A percentile compares a stretch with the other conserved stretches of the same genome.
Evolutionary conservation across 2,329 filamentous ascomycete species (phyloP).

Genomic region (Cyclaneusma minus): DNA sequence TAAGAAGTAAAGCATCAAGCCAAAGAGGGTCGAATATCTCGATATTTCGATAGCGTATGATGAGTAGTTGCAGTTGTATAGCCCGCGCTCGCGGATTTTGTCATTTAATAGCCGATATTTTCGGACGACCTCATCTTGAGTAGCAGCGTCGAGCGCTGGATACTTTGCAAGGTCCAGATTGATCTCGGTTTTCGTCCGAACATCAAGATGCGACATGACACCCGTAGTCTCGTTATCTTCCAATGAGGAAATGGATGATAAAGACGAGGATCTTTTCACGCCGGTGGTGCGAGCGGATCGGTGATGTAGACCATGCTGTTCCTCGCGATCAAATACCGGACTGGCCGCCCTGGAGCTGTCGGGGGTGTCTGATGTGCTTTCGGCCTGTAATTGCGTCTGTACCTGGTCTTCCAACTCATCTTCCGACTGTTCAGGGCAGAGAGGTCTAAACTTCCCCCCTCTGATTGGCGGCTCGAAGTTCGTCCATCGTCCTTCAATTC

Average conservation of each 20-base stretch:
- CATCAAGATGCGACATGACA: constrained; percentile 53
- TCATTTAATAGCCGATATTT: constrained; percentile 73
- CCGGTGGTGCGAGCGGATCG: constrained; percentile 8
- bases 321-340: constrained; percentile 17
- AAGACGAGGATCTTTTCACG: constrained; percentile 29
- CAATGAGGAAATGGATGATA: constrained; percentile 42
- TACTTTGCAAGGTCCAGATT: constrained; percentile 66
- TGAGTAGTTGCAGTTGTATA: constrained; percentile 74
- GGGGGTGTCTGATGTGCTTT: constrained; percentile 5
- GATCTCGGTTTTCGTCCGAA: constrained; percentile 59
- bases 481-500: constrained; percentile 64
- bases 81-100: constrained; percentile 54
- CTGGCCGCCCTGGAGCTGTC: constrained; percentile 17
- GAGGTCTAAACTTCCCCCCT: constrained; percentile 59
- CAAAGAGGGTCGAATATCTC: constrained; percentile 57
- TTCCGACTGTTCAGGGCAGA: constrained; percentile 20
- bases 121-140: constrained; percentile 58
- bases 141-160: constrained; percentile 56
- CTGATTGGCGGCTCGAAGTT: constrained; percentile 90
- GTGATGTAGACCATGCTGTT: constrained; percentile 3
- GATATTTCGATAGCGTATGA: constrained; percentile 61
- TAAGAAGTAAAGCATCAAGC: constrained; percentile 44
- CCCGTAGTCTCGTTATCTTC: constrained; percentile 28
- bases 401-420: no score
- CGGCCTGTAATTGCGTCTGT: no score